These are phyloP conservation scores for Lyophyllum atratum DNA, from an alignment of 768 basidiomycete genomes.

Conservation along the genomic window DNA sequence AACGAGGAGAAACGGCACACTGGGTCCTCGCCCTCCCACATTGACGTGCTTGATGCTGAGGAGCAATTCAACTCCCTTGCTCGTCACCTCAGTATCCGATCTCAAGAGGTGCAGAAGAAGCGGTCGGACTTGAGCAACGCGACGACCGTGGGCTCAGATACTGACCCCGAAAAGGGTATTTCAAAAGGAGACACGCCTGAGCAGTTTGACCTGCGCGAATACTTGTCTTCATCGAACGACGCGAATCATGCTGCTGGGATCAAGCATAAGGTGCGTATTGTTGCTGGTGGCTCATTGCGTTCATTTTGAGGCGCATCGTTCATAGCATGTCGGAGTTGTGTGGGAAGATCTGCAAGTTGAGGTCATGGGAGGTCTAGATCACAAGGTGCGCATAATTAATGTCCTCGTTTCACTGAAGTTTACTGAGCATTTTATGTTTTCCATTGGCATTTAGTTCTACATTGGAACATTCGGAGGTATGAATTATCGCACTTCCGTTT, in stretches of 20 bases:
- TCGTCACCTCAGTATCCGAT: slow-evolving; percentile 38
- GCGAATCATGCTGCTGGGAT: slow-evolving; percentile 66
- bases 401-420: background rate
- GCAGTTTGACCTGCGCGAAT: slow-evolving; percentile 67
- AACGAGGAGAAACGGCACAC: slow-evolving; percentile 22
- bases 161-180: slow-evolving; percentile 44
- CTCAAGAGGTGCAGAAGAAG: slow-evolving; percentile 20
- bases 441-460: slow-evolving; percentile 43
- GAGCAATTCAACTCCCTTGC: slow-evolving; percentile 57
- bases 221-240: slow-evolving; percentile 67
- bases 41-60: slow-evolving; percentile 55
- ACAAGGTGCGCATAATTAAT: slow-evolving; percentile 46
- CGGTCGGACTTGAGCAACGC: slow-evolving; percentile 23
- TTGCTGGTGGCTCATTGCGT: background rate
- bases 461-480: slow-evolving; percentile 61
- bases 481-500: slow-evolving; percentile 19
- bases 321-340: slow-evolving; percentile 66
- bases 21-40: slow-evolving; percentile 28
- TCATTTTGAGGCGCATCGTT: background rate
- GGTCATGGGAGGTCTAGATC: slow-evolving; percentile 53
- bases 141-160: slow-evolving; percentile 37
- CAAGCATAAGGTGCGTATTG: slow-evolving; percentile 52
- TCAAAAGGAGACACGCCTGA: slow-evolving; percentile 27
- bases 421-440: background rate
- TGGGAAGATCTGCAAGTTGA: slow-evolving; percentile 73